phyloP scores from a whole-genome alignment of 23 red algal species.

The Agarophyton chilense region DNA sequence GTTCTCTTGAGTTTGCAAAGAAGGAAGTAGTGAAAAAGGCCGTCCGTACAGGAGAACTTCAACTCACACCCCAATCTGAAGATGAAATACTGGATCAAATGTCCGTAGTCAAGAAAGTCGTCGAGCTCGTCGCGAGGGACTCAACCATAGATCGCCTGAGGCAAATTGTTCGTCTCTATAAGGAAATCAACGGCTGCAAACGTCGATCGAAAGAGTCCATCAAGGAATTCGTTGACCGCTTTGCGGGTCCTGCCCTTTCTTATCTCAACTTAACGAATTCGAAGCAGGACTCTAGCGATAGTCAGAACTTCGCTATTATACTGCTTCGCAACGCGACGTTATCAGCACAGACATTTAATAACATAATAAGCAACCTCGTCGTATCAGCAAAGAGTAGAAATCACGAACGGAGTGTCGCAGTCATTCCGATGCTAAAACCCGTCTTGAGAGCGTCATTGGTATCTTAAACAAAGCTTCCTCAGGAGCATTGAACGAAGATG shows the following conservation, averaged over 20 bases:
- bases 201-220: neutral
- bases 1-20: constrained; percentile 19
- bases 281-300: neutral
- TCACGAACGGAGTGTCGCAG: too few relatives aligned
- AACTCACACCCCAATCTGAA: too few relatives aligned
- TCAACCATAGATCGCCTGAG: constrained; percentile 1
- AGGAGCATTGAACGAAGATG: neutral
- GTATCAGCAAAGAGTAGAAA: neutral
- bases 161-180: neutral
- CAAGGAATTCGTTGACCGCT: neutral
- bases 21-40: constrained; percentile 35
- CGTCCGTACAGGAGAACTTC: neutral
- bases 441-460: too few relatives aligned
- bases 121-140: constrained; percentile 11
- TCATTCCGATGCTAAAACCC: neutral
- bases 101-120: constrained; percentile 9
- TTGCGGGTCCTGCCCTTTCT: neutral
- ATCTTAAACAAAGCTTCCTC: too few relatives aligned
- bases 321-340: neutral
- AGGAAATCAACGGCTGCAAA: neutral
- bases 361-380: neutral
- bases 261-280: constrained; percentile 2
- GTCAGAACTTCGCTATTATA: constrained; percentile 1
- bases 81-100: neutral
- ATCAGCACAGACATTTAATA: neutral